Evolutionary conservation across 768 basidiomycete species (phyloP), one percentile per base, ranked within the genome.

Genomic region (Pholiota microspora): DNA sequence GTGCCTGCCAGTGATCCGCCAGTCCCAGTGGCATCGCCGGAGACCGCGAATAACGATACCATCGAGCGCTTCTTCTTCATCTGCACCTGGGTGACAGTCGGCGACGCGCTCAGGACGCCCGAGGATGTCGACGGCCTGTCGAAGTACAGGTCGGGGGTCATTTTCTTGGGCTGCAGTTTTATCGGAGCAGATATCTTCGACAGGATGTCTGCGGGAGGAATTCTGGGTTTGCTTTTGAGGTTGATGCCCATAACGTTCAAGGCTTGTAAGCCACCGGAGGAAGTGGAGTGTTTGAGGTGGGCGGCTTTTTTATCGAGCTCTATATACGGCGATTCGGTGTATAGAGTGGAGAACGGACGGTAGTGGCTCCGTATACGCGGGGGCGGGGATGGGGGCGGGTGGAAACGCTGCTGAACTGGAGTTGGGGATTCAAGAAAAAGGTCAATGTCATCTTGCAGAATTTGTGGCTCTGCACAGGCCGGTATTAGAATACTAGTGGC

Each of bases 11-110:
- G 21, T 42, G 40, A 42, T 42, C 40, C 40, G 40, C 40, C 9
- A 8, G 40, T 10, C 3, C 32, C n/a, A 9, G 59, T 46, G 5
- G 23, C 24, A 25, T 24, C 15, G 31, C 15, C 56, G 23, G 55
- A 52, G 35, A 45, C 44, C 7, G 51, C 44, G 54, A 73, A 67
- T 46, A 76, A 64, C 24, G 75, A 69, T 13, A 67, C 64, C 46
- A 75, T 62, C 10, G 77, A 76, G 45, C 69, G 67, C 60, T 75
- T 76, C 57, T 70, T 72, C 66, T 68, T 73, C 49, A 73, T 51
- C 38, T 56, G 57, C 34, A 55, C 56, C n/a, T n/a, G n/a, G n/a
- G n/a, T n/a, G 27, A 42, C 23, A 25, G 51, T 27, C 12, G 53
- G 61, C 12, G 54, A 55, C 36, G 54, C 28, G 45, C 32, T 32